A percentile compares a stretch with the other conserved stretches of the same genome.
Conservation (phyloP, 1,284 basidiomycete species). For the Agaricales sp. region DNA sequence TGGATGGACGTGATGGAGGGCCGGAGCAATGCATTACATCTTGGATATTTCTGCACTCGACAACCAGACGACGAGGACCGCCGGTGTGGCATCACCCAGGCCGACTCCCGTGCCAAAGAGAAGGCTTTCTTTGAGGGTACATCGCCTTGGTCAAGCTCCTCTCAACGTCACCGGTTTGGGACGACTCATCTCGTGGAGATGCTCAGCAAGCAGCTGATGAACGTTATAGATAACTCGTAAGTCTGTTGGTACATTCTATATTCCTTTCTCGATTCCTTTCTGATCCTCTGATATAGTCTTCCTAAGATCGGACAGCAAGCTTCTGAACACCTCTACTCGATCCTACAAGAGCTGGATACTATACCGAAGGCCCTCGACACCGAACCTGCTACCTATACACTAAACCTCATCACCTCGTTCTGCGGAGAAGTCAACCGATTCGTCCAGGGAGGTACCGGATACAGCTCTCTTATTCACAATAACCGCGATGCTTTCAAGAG, state of each 20-base stretch:
- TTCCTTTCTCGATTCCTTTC: background rate
- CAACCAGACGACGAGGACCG: background rate
- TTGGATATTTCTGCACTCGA: conserved; percentile 3
- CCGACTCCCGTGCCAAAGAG: background rate
- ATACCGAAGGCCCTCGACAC: conserved; percentile 17
- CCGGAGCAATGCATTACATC: background rate
- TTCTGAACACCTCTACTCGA: conserved; percentile 11
- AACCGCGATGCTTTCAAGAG: conserved; percentile 16
- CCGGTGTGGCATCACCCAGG: background rate
- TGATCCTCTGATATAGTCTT: conserved; percentile 15
- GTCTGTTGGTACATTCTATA: background rate
- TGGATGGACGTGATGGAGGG: background rate
- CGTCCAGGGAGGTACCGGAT: conserved; percentile 16
- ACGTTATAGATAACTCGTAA: background rate
- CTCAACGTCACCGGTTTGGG: background rate
- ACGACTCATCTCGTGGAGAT: background rate
- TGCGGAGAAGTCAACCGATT: conserved; percentile 16
- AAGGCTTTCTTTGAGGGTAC: background rate
- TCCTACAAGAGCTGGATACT: conserved; percentile 12
- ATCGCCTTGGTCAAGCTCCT: background rate
- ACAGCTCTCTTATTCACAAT: conserved; percentile 16
- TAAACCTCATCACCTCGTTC: conserved; percentile 21
- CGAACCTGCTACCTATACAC: conserved; percentile 23
- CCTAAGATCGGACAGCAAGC: conserved; percentile 17
- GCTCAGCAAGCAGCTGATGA: background rate